phyloP scores from a whole-genome alignment of 495 filamentous ascomycete genomes.

The Aspergillus homomorphus region DNA sequence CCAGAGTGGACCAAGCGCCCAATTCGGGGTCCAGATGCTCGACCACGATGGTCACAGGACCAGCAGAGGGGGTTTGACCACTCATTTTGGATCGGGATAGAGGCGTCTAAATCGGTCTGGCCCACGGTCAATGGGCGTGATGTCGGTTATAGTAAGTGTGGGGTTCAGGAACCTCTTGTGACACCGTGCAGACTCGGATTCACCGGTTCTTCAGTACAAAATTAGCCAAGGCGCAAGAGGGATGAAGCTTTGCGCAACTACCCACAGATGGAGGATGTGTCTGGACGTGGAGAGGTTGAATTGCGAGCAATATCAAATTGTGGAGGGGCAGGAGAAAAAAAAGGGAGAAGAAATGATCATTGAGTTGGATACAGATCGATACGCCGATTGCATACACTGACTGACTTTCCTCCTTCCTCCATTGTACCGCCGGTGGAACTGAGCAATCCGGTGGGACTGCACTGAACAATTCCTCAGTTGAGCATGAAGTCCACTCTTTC shows the following conservation, averaged over 20 bases:
- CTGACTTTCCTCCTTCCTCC: background rate
- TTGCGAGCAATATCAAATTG: background rate
- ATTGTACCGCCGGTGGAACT: background rate
- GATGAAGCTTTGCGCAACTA: background rate
- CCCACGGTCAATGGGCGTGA: background rate
- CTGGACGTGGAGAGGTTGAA: background rate
- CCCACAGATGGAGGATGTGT: background rate
- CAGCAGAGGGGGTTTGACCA: slow-evolving; percentile 28
- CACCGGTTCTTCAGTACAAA: background rate
- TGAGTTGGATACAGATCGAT: background rate
- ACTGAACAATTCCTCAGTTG: too few relatives aligned
- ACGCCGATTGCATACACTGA: background rate
- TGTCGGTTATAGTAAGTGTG: background rate
- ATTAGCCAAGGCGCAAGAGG: background rate
- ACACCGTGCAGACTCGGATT: background rate
- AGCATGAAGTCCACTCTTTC: too few relatives aligned
- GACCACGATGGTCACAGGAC: slow-evolving; percentile 69
- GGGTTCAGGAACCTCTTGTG: background rate
- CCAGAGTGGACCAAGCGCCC: slow-evolving; percentile 87
- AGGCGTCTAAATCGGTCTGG: slow-evolving; percentile 1
- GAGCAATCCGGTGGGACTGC: background rate
- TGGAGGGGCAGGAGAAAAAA: background rate
- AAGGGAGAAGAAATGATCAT: background rate
- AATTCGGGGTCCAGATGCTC: slow-evolving; percentile 93
- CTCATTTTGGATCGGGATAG: slow-evolving; percentile 22